Base-by-base conservation (phyloP, 2,329 filamentous ascomycete genomes). In the Ilyonectria destructans region DNA sequence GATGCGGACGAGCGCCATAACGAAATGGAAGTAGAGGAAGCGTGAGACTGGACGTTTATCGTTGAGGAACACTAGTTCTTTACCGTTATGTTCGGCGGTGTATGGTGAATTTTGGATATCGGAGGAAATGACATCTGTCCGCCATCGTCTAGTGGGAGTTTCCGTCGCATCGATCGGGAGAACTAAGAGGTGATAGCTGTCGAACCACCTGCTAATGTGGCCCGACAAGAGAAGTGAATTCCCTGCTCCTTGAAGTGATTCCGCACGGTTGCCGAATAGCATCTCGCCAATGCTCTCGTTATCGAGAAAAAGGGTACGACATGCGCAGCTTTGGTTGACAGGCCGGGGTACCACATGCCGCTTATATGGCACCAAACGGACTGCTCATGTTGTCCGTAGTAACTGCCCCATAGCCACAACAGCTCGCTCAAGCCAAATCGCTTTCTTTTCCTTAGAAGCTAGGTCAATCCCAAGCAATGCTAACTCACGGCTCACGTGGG, bases 1-100 rank as follows among this genome's bases (percentile, higher is more conserved):
- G 37, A 72, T 70, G 12, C 70, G 68, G 31, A 75, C 33, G 0
- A 75, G 64, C 4, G 72, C 62, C 69, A 75, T 74, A 29, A 75
- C 37, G 43, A 75, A 77, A 63, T 74, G 73, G 55, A 75, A 77
- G 59, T 71, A 75, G 9, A 77, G 45, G 33, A 74, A 74, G 1
- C 71, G 69, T 13, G 71, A 62, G 17, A 54, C 65, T 10, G 71
- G 74, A 12, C 71, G 70, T 3, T 72, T 75, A 4, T 73, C 58
- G 43, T 71, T 70, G 9, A n/a, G 48, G 29, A 68, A 61, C 6
- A 19, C 15, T 5, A 58, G 49, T 46, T 68, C 60, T 55, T 58
- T 68, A 40, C 40, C 59, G 21, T 64, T 23, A 45, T 31, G 17
- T 5, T 48, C 40, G 17, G 23, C 6, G 51, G 19, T n/a, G 51